Conservation (phyloP, 2,329 filamentous ascomycete species). For the Chaetomiaceae sp. region DNA sequence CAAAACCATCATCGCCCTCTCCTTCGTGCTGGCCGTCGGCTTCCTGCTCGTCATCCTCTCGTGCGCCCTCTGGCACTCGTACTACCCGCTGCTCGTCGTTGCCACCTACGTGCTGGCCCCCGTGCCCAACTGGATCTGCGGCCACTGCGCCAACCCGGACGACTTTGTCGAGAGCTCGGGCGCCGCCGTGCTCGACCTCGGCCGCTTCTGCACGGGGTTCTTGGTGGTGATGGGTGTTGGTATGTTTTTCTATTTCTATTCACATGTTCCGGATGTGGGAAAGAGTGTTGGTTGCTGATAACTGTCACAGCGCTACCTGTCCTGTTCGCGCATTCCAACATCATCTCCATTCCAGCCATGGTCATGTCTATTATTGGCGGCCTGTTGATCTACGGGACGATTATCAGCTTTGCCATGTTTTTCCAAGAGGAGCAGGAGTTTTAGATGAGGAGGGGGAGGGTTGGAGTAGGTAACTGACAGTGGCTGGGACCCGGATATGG, state of each 20-base stretch:
- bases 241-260: constrained; percentile 45
- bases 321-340: constrained; percentile 78
- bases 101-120: constrained; percentile 92
- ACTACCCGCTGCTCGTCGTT: constrained; percentile 92
- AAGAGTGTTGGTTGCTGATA: no score
- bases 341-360: constrained; percentile 83
- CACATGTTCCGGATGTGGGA: constrained; percentile 12
- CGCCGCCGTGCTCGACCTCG: constrained; percentile 84
- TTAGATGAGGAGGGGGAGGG: constrained; percentile 35
- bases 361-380: constrained; percentile 92
- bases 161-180: constrained; percentile 87
- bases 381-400: constrained; percentile 92
- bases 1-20: constrained; percentile 98
- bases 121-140: constrained; percentile 93
- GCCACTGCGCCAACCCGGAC: constrained; percentile 82
- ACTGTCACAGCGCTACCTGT: constrained; percentile 69
- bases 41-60: constrained; percentile 99
- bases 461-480: not conserved
- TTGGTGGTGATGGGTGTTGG: constrained; percentile 96
- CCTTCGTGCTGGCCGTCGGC: constrained; percentile 96
- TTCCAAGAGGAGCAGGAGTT: constrained; percentile 98
- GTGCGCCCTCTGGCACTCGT: constrained; percentile 90
- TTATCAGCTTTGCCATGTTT: constrained; percentile 97
- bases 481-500: not conserved
- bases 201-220: constrained; percentile 90